These are phyloP conservation scores for Solanum hybrid DNA, from an alignment of 305 asterid species.

Conservation along the genomic window DNA sequence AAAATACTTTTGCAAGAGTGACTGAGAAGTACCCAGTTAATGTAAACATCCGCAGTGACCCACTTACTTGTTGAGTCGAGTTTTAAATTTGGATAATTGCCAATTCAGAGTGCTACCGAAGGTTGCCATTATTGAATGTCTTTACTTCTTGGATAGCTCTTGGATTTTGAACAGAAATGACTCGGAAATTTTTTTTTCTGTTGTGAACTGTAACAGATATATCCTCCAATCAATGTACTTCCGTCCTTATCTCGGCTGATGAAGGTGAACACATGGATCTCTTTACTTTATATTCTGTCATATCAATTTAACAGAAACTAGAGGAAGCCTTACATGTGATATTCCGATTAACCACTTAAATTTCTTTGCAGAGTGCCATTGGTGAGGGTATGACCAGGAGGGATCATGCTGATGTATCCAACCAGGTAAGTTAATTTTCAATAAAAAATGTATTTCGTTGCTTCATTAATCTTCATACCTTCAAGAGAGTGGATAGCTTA, in stretches of 20 bases:
- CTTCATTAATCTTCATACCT: neutral
- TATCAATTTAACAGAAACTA: neutral
- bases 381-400: constrained; percentile 99
- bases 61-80: neutral
- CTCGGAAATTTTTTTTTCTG: neutral
- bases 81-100: neutral
- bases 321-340: neutral
- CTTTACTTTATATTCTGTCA: neutral
- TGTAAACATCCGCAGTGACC: neutral
- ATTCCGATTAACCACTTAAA: neutral
- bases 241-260: constrained; percentile 95
- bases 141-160: neutral
- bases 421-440: constrained; percentile 48
- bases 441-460: neutral
- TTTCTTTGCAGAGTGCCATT: constrained; percentile 72
- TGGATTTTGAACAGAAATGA: neutral
- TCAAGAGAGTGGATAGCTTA: neutral
- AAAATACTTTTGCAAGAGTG: neutral
- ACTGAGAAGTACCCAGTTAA: neutral
- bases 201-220: constrained; percentile 41
- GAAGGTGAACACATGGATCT: constrained; percentile 56
- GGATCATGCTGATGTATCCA: constrained; percentile 96
- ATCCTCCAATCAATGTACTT: constrained; percentile 96
- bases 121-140: neutral
- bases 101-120: neutral